phyloP scores from a whole-genome alignment of 2,329 filamentous ascomycete genomes.

The Clarireedia homoeocarpa region DNA sequence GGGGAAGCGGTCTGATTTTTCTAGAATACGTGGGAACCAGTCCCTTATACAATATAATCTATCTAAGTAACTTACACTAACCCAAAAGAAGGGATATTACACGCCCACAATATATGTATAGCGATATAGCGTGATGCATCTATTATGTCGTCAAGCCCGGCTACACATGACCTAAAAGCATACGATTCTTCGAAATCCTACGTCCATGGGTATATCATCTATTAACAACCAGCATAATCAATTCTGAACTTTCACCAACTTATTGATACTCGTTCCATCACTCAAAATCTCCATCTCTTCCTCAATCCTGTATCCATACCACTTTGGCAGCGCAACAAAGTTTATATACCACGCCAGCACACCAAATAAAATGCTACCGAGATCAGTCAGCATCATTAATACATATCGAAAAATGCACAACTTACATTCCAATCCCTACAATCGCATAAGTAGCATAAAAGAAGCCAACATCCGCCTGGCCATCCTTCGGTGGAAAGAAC shows the following conservation, averaged over 20 bases:
- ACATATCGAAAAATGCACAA: slow-evolving; percentile 10
- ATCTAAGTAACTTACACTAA: no score
- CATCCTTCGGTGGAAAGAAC: slow-evolving; percentile 32
- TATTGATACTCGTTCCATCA: slow-evolving; percentile 62
- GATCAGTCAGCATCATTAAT: not conserved
- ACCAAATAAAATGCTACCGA: slow-evolving; percentile 45
- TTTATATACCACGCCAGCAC: slow-evolving; percentile 62
- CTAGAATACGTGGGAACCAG: no score
- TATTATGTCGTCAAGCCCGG: no score
- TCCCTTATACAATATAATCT: no score
- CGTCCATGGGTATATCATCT: not conserved
- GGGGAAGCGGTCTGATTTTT: no score
- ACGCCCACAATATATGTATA: no score
- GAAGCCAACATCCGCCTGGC: slow-evolving; percentile 36
- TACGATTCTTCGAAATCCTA: not conserved
- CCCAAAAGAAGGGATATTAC: no score
- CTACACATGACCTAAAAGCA: no score
- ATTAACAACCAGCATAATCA: not conserved
- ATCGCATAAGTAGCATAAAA: slow-evolving; percentile 49
- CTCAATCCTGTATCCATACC: slow-evolving; percentile 52
- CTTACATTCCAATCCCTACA: slow-evolving; percentile 46
- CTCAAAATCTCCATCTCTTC: slow-evolving; percentile 51
- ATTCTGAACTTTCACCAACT: slow-evolving; percentile 33
- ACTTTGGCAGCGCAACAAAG: slow-evolving; percentile 52
- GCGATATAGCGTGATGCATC: no score